Evolutionary conservation across 139 green algal genomes (phyloP), one percentile per base, ranked within the genome.

Genomic region (Choricystis sp.): DNA sequence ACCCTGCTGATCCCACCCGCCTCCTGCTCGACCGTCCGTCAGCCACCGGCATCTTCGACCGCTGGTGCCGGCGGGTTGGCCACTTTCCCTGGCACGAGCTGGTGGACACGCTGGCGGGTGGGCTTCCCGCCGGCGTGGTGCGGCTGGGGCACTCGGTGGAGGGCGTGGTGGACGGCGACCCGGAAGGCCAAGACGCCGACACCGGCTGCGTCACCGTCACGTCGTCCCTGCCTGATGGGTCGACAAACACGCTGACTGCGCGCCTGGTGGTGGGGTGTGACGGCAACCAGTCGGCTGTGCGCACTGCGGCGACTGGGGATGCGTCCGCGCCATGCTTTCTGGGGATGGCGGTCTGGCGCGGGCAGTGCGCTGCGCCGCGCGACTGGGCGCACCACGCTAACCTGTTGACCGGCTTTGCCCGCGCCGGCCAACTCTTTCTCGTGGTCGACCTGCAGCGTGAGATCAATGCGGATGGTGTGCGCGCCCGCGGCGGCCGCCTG

Each of bases 201-300:
- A 52, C 40, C 40, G 40, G 40, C n/a, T n/a, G n/a, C 40, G 40
- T 52, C 40, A 52, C 40, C 40, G 40, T 52, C 40, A 52, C 40
- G 9, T 16, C 9, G 9, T 52, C 40, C 40, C 40, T 9, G 40
- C 9, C 40, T 9, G 40, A n/a, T n/a, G 40, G 2, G 23, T 29
- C 19, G 40, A 19, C 49, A 27, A 64, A 4, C 56, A 23, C 60
- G 0, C 27, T 66, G 3, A 28, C 26, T 1, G 66, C 66, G 4
- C 3, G n/a, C 22, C 21, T 71, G 29, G 28, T 71, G 49, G 66
- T 71, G 16, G 66, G 66, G 3, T 27, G 26, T 24, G 66, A 71
- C 55, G 66, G 66, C 66, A 31, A 56, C 60, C 29, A 59, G 29
- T 63, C 52, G 19, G 59, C 29, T 1, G 60, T 71, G 60, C 66